These are phyloP conservation scores for Zymoseptoria tritici DNA, from an alignment of 2,329 filamentous ascomycete genomes.

Conservation along the genomic window DNA sequence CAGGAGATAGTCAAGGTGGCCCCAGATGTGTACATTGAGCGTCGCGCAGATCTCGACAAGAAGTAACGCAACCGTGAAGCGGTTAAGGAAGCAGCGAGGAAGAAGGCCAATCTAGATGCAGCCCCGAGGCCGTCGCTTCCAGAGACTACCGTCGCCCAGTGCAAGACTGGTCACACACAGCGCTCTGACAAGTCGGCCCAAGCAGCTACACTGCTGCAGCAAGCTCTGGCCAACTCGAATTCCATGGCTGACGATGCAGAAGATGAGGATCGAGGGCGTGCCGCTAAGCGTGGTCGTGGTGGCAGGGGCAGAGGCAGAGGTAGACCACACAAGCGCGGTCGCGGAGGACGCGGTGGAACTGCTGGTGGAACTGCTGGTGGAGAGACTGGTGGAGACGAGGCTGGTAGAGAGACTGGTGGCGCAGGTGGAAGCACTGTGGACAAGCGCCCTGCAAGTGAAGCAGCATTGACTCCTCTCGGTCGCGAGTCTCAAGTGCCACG, in stretches of 20 bases:
- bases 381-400: too few species aligned
- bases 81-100: background rate
- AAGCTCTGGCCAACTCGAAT: background rate
- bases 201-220: background rate
- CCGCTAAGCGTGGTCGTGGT: background rate
- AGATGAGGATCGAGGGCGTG: background rate
- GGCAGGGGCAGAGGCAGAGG: background rate
- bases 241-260: background rate
- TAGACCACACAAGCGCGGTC: background rate
- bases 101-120: background rate
- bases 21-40: background rate
- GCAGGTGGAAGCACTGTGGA: background rate
- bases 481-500: background rate
- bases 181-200: background rate
- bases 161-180: background rate
- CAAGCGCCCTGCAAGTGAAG: background rate
- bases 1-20: background rate
- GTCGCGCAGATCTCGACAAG: background rate
- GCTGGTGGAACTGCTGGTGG: too few species aligned
- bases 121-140: background rate
- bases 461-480: background rate
- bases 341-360: too few species aligned
- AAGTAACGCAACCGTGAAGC: background rate
- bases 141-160: background rate
- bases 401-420: background rate